Percentiles rank a stretch among this genome's conserved stretches.
Evolutionary conservation across 305 asterid species (phyloP).

Genomic region (Salvia sclarea): DNA sequence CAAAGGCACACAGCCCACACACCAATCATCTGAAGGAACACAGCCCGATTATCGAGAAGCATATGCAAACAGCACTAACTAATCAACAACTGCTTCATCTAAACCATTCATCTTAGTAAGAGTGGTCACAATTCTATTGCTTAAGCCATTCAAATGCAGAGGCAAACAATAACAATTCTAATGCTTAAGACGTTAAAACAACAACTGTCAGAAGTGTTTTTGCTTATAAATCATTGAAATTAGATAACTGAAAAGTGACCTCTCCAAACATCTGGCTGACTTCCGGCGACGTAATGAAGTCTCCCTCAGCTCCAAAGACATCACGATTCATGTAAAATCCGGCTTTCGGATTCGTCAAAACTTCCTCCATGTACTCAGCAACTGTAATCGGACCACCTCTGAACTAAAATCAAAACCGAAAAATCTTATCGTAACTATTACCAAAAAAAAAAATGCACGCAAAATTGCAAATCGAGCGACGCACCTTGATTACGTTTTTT

Average conservation of each 20-base stretch:
- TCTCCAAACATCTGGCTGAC: constrained; percentile 99
- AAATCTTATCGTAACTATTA: background rate
- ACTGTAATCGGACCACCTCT: constrained; percentile 91
- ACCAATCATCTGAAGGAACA: constrained; percentile 63
- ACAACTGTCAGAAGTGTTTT: background rate
- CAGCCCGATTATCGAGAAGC: background rate
- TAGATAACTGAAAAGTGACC: constrained; percentile 40
- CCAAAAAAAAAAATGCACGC: background rate
- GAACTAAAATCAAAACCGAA: constrained; percentile 51
- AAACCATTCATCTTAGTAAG: background rate
- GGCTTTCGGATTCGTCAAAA: constrained; percentile 80
- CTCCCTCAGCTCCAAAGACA: constrained; percentile 86
- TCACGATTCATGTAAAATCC: constrained; percentile 90
- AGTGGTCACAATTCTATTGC: background rate
- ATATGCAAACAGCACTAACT: background rate
- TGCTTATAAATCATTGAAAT: background rate
- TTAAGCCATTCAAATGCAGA: background rate
- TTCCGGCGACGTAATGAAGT: constrained; percentile 93
- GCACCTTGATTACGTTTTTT: constrained; percentile 75
- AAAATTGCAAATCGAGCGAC: background rate
- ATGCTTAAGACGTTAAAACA: background rate
- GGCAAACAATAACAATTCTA: background rate
- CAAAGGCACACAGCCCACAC: constrained; percentile 94
- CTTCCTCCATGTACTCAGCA: constrained; percentile 97
- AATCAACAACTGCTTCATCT: background rate